These are phyloP conservation scores for Aspergillus fischeri DNA, from an alignment of 2,329 filamentous ascomycete genomes.

Conservation along the genomic window DNA sequence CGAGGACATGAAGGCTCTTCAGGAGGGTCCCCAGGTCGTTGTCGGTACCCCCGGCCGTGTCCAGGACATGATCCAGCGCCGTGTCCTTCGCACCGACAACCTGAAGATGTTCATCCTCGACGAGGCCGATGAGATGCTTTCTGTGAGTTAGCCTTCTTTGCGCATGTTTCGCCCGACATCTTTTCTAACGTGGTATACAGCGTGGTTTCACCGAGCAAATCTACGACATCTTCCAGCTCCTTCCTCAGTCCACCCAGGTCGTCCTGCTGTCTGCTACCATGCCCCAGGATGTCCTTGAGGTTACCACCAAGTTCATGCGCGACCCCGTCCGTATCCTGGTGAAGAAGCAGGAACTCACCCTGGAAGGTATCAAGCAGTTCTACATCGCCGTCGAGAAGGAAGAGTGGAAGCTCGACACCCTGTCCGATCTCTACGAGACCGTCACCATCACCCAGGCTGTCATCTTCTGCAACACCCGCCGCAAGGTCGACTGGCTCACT, in stretches of 20 bases:
- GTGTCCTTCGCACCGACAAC: conserved; percentile 90
- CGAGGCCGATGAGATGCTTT: conserved; percentile 97
- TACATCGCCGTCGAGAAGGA: conserved; percentile 99
- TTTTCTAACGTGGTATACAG: conserved; percentile 36
- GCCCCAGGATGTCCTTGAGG: conserved; percentile 97
- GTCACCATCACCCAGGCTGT: conserved; percentile 99
- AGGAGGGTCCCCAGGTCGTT: conserved; percentile 94
- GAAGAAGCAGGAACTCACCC: conserved; percentile 99
- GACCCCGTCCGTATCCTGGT: conserved; percentile 98
- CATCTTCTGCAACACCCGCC: conserved; percentile 99
- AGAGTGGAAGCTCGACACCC: conserved; percentile 99
- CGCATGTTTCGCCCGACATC: not conserved
- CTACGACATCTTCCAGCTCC: conserved; percentile 99
- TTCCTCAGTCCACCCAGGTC: conserved; percentile 96
- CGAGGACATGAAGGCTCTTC: conserved; percentile 97
- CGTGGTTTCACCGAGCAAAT: conserved; percentile 99
- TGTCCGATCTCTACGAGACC: conserved; percentile 98
- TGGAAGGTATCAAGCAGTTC: conserved; percentile 99
- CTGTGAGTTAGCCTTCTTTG: conserved; percentile 21
- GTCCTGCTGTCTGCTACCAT: conserved; percentile 97
- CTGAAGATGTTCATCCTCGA: conserved; percentile 99
- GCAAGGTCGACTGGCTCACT: conserved; percentile 99
- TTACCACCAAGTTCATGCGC: conserved; percentile 99
- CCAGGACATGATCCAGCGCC: conserved; percentile 98
- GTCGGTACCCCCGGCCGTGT: conserved; percentile 98